phyloP scores from a whole-genome alignment of 2,329 filamentous ascomycete genomes.

The Atkinsonella texensis region DNA sequence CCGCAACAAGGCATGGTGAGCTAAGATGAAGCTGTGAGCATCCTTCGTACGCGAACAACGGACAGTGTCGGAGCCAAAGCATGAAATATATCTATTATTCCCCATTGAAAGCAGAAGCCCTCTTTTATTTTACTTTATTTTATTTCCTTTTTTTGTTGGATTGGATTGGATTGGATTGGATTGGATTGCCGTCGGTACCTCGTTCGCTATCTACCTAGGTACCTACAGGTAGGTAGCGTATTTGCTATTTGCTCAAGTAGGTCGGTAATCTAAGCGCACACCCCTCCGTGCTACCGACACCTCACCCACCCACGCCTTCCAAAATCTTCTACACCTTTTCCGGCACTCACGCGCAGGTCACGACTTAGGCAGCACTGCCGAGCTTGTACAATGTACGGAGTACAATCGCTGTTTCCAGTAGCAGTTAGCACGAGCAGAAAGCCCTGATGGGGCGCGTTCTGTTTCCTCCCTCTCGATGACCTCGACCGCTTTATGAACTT shows the following conservation, averaged over 20 bases:
- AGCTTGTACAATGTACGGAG: neutral
- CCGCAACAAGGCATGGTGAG: too few relatives aligned
- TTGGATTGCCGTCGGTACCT: too few relatives aligned
- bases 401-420: slow-evolving; percentile 3
- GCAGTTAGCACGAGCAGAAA: neutral
- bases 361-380: slow-evolving; percentile 1
- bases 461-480: neutral
- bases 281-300: neutral
- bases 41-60: too few relatives aligned
- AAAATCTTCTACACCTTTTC: slow-evolving; percentile 4
- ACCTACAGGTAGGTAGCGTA: too few relatives aligned
- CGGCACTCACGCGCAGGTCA: slow-evolving; percentile 3
- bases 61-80: too few relatives aligned
- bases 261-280: neutral
- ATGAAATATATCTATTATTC: too few relatives aligned
- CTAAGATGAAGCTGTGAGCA: too few relatives aligned
- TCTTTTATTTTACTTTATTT: too few relatives aligned
- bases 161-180: too few relatives aligned
- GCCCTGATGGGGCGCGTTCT: neutral
- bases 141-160: too few relatives aligned
- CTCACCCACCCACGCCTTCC: neutral
- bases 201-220: too few relatives aligned
- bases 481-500: neutral
- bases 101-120: too few relatives aligned
- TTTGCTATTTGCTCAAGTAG: neutral